Conservation (phyloP, 176 grass and related monocot genomes). For the Rhynchospora tenuis region DNA sequence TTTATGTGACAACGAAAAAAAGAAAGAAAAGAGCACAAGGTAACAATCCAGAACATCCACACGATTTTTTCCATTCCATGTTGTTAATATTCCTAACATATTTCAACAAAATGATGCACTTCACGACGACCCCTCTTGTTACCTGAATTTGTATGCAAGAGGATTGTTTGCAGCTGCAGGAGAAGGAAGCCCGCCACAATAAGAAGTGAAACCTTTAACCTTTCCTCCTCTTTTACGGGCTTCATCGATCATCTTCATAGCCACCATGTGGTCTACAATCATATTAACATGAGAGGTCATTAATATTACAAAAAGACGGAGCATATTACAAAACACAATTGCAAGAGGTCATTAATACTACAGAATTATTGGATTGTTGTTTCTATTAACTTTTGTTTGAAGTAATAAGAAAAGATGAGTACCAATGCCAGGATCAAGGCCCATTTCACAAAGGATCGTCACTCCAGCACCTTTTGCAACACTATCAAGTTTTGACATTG, state of each 20-base stretch:
- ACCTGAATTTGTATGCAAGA: conserved; percentile 96
- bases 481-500: conserved; percentile 75
- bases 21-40: neutral
- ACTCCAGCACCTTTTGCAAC: conserved; percentile 64
- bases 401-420: conserved; percentile 9
- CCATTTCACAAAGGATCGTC: conserved; percentile 91
- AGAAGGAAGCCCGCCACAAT: conserved; percentile 91
- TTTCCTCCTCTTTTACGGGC: conserved; percentile 60
- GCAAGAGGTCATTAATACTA: neutral
- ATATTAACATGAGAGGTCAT: neutral
- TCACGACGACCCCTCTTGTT: neutral
- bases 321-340: neutral
- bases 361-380: neutral
- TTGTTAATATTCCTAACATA: neutral
- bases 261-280: conserved; percentile 84
- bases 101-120: neutral
- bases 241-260: conserved; percentile 98
- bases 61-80: neutral
- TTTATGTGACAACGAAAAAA: neutral
- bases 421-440: conserved; percentile 99
- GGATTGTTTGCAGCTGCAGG: conserved; percentile 92
- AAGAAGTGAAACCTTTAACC: conserved; percentile 87
- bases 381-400: neutral
- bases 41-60: neutral
- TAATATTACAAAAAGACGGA: neutral